Percentiles rank a stretch among this genome's conserved stretches.
These are phyloP conservation scores for Gaertneriomyces semiglobifer DNA, from an alignment of 192 early-diverging fungal genomes.

Conservation along the genomic window DNA sequence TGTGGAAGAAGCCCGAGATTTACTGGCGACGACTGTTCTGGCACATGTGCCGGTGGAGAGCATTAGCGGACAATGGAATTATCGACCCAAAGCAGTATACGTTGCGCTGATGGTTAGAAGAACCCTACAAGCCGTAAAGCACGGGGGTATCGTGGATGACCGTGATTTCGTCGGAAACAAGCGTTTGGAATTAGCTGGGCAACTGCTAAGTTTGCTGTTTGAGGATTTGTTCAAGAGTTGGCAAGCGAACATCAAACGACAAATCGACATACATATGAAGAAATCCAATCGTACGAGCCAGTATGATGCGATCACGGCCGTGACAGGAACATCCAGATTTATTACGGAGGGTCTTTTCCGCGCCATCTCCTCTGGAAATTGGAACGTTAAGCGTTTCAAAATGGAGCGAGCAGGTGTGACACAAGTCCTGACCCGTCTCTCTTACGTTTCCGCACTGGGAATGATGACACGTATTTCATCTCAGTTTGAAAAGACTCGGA, in stretches of 20 bases:
- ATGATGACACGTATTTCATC: conserved; percentile 97
- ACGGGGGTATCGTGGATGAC: conserved; percentile 84
- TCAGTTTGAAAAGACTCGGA: conserved; percentile 98
- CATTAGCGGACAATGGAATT: conserved; percentile 65
- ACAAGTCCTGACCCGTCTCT: conserved; percentile 87
- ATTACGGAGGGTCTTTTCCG: conserved; percentile 91
- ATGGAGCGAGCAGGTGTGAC: conserved; percentile 98
- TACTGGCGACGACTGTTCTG: conserved; percentile 80
- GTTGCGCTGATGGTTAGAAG: conserved; percentile 91
- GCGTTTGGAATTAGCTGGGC: conserved; percentile 94
- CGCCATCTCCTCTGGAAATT: conserved; percentile 96
- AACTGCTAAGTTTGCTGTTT: conserved; percentile 88
- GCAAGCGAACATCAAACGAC: conserved; percentile 79
- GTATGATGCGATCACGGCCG: conserved; percentile 69
- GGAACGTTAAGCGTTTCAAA: conserved; percentile 98
- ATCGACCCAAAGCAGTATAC: conserved; percentile 88
- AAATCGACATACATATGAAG: conserved; percentile 88
- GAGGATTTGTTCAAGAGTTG: conserved; percentile 98
- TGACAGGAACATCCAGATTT: conserved; percentile 52
- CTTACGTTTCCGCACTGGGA: conserved; percentile 91
- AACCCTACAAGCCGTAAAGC: conserved; percentile 79
- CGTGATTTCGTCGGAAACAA: conserved; percentile 99
- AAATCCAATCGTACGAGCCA: conserved; percentile 79
- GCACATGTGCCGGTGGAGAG: conserved; percentile 85
- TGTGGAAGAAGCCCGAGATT: conserved; percentile 83